These are phyloP conservation scores for Rhodotorula sp. DNA, from an alignment of 1,284 basidiomycete species.

Conservation along the genomic window DNA sequence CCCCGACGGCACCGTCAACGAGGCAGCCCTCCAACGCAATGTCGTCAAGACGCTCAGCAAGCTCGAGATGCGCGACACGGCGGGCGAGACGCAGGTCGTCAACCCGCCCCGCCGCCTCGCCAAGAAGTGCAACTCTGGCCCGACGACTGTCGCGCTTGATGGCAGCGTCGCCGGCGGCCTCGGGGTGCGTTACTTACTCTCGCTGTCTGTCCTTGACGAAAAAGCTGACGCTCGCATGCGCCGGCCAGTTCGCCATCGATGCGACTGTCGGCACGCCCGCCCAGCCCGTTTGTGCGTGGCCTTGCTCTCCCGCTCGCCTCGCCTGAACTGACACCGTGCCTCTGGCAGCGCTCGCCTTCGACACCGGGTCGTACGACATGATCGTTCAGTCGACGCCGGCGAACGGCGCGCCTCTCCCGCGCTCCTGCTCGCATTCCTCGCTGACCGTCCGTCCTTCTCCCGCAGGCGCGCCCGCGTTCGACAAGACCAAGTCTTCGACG, in stretches of 20 bases:
- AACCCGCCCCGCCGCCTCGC: not conserved
- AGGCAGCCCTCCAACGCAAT: not conserved
- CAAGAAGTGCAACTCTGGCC: not conserved
- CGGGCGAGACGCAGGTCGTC: not conserved
- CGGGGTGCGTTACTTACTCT: not conserved
- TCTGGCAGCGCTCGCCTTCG: not conserved
- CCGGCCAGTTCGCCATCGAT: not conserved
- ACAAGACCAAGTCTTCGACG: not conserved
- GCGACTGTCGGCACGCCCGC: not conserved
- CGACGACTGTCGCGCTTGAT: not conserved
- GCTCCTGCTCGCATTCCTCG: too few relatives aligned
- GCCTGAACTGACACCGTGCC: too few relatives aligned
- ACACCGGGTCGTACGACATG: constrained; percentile 13
- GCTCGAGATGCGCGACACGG: not conserved
- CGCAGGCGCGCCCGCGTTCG: not conserved
- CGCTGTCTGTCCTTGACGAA: not conserved
- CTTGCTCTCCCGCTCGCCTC: too few relatives aligned
- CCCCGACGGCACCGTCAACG: constrained; percentile 6
- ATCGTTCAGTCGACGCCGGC: not conserved
- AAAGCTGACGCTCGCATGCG: not conserved
- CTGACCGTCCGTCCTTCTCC: not conserved
- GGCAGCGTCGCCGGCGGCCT: not conserved
- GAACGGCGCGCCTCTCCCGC: not conserved
- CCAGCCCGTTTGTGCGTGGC: not conserved
- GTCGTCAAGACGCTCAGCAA: not conserved